These are phyloP conservation scores for Xylaria sp. DNA, from an alignment of 2,329 filamentous ascomycete genomes.

Conservation along the genomic window DNA sequence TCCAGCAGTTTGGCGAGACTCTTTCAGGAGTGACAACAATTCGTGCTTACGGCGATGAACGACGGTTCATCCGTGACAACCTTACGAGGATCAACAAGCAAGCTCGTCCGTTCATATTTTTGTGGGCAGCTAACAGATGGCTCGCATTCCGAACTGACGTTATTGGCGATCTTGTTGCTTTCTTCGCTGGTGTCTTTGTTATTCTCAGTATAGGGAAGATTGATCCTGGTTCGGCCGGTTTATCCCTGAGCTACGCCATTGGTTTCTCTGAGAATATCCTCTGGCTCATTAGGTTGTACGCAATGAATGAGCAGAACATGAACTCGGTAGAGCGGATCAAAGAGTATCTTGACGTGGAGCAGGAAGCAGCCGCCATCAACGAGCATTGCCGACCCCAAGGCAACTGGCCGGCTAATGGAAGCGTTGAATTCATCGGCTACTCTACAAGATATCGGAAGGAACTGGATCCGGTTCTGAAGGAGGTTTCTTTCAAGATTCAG, in stretches of 20 bases:
- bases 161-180: conserved; percentile 83
- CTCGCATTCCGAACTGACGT: conserved; percentile 87
- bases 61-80: conserved; percentile 90
- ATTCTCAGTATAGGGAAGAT: conserved; percentile 76
- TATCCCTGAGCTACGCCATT: conserved; percentile 92
- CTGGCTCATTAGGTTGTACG: conserved; percentile 92
- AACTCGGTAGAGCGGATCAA: conserved; percentile 97
- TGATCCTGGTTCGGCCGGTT: conserved; percentile 84
- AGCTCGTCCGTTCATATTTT: conserved; percentile 86
- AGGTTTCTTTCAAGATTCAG: conserved; percentile 79
- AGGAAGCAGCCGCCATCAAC: conserved; percentile 76
- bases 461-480: conserved; percentile 77
- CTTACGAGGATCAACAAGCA: conserved; percentile 82
- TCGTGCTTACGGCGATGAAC: conserved; percentile 89
- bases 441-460: conserved; percentile 84
- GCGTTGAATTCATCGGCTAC: conserved; percentile 84
- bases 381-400: conserved; percentile 70
- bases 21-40: conserved; percentile 93
- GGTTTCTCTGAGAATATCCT: conserved; percentile 95
- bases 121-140: conserved; percentile 97
- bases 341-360: conserved; percentile 93
- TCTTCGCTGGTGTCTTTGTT: conserved; percentile 90
- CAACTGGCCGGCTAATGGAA: conserved; percentile 80
- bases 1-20: conserved; percentile 97
- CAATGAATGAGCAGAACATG: conserved; percentile 98